Evolutionary conservation across 257 asterid species (phyloP), one percentile per base, ranked within the genome.

Genomic region (Petunia axillaris): DNA sequence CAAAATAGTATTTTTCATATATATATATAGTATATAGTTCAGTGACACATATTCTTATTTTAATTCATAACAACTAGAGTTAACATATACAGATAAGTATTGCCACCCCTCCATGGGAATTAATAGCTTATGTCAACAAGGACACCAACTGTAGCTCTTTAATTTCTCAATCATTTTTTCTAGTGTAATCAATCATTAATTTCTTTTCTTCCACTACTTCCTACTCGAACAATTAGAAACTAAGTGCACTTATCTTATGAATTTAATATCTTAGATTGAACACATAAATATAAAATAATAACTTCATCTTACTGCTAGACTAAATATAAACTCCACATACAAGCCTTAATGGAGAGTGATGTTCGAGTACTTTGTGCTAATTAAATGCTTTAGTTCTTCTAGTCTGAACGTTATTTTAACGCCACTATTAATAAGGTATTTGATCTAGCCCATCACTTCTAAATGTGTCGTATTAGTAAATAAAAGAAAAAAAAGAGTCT

Each of bases 311-410:
- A 44, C 9, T 70, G 77, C 60, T 48, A 10, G 44, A 25, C 60
- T 70, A 43, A 0, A 44, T 46, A 44, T 46, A 10, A 25, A 10
- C 25, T 70, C 57, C 77, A 70, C 43, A 46, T 70, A 25, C 8
- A 46, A 46, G 15, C 77, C 77, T 46, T 70, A 46, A 0, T 70
- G 77, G 77, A 70, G 59, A 46, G 77, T 70, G 59, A 70, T 70
- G 59, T 25, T 70, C 10, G 77, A 70, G 46, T 16, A 46, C 58
- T 16, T 70, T 62, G 14, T 64, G 41, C 6, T 46, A 25, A 25
- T 14, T 70, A 25, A 70, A 1, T 44, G 25, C 77, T 70, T 46
- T n/a, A 4, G 13, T 36, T 71, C 35, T 50, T 71, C 25, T 71
- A 71, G 35, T 71, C 44, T 8, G 35, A 48, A 35, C 6, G 60